Base-by-base conservation (phyloP, 768 basidiomycete species). In the Boletus reticuloceps region DNA sequence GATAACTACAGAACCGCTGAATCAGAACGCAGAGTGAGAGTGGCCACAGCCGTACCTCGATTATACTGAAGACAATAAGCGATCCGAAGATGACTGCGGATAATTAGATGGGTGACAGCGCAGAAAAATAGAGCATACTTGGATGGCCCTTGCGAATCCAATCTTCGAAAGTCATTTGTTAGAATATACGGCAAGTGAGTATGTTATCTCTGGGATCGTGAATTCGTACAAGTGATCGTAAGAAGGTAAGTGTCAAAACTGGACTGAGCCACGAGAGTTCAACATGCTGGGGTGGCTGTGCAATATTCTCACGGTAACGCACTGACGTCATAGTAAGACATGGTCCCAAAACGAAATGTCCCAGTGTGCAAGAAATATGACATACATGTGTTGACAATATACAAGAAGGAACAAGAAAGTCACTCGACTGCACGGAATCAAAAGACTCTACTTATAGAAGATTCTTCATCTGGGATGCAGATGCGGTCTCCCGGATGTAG, bases 401-500 rank as follows among this genome's bases (percentile, higher is more conserved):
- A 53, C 58, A 52, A 34, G 53, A 42, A 50, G n/a, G 0, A 42
- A 51, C 20, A 37, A 29, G 34, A 27, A 16, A 39, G 20, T 25
- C 17, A 32, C 34, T 36, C 39, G 38, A 31, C 38, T 45, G 42
- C 13, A 50, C n/a, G 19, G 29, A n/a, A 39, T 62, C 52, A 65
- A 56, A 64, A 70, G 39, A 67, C 50, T 47, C 62, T 60, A 47
- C 69, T 70, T 27, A 71, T 72, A 11, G 70, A 72, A 25, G 70
- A 72, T n/a, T 37, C 60, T 58, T 71, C 69, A 10, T 72, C 69
- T 17, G 85, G 85, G 10, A 87, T 60, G 61, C 86, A 88, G n/a
- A 88, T 69, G 0, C 78, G 77, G 17, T 76, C 78, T 17, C 85
- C 85, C 1, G 84, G 84, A 64, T 78, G 77, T n/a, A 88, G 68